A percentile compares a stretch with the other conserved stretches of the same genome.
These are phyloP conservation scores for Aspergillus cavernicola DNA, from an alignment of 495 filamentous ascomycete genomes.

Conservation along the genomic window DNA sequence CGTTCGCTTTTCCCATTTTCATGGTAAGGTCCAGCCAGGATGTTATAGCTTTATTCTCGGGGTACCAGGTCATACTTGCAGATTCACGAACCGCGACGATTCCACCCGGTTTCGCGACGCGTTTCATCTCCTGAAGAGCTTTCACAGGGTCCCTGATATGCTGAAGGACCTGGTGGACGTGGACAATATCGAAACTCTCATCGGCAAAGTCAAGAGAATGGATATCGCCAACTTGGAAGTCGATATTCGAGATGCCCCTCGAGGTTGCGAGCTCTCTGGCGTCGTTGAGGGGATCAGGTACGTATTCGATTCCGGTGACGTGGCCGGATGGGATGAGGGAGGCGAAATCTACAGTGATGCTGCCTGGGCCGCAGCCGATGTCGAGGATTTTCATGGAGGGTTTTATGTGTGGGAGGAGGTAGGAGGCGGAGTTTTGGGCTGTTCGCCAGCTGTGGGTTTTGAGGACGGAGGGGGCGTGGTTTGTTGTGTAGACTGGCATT, in stretches of 20 bases:
- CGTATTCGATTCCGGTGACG: constrained; percentile 46
- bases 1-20: constrained; percentile 31
- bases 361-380: constrained; percentile 19
- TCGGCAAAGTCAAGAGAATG: constrained; percentile 43
- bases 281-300: constrained; percentile 34
- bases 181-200: constrained; percentile 56
- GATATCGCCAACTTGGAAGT: constrained; percentile 48
- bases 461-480: constrained; percentile 48
- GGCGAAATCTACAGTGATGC: constrained; percentile 51
- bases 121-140: constrained; percentile 48
- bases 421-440: constrained; percentile 45
- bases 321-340: constrained; percentile 41
- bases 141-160: constrained; percentile 47
- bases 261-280: constrained; percentile 37
- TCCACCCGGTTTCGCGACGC: constrained; percentile 43
- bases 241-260: constrained; percentile 41
- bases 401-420: constrained; percentile 47
- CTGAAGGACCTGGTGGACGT: constrained; percentile 53
- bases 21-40: constrained; percentile 37
- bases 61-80: constrained; percentile 45
- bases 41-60: constrained; percentile 38
- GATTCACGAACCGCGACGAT: constrained; percentile 52
- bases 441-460: constrained; percentile 51
- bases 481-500: constrained; percentile 44
- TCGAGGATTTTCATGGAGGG: constrained; percentile 30